Base-by-base conservation (phyloP, 352 stramenopile species). In the Pelagophyceae sp. region DNA sequence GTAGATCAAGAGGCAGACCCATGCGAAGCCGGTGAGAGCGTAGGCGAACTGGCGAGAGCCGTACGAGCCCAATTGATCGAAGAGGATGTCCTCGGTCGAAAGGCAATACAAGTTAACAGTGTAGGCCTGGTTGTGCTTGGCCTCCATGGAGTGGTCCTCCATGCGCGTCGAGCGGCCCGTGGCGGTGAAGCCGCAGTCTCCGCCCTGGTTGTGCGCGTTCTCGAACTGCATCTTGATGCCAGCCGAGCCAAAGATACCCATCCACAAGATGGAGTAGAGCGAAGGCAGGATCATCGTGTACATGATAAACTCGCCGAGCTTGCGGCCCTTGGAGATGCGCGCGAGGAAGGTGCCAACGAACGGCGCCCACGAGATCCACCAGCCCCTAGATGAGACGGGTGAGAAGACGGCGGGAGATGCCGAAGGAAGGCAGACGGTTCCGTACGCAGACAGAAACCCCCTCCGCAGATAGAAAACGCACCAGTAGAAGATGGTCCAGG, bases 401-500 rank as follows among this genome's bases (percentile, higher is more conserved):
- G n/a, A n/a, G n/a, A n/a, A n/a, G n/a, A n/a, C n/a, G n/a, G n/a
- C n/a, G n/a, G n/a, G n/a, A n/a, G n/a, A n/a, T n/a, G n/a, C n/a
- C n/a, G n/a, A n/a, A n/a, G n/a, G n/a, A n/a, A n/a, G n/a, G n/a
- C n/a, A n/a, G n/a, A n/a, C n/a, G n/a, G n/a, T n/a, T n/a, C n/a
- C n/a, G n/a, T n/a, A n/a, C n/a, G n/a, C n/a, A n/a, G n/a, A n/a
- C n/a, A n/a, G n/a, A n/a, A n/a, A n/a, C n/a, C n/a, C n/a, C n/a
- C n/a, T n/a, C n/a, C n/a, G n/a, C n/a, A n/a, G n/a, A n/a, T n/a
- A n/a, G n/a, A n/a, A n/a, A n/a, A n/a, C n/a, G n/a, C n/a, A n/a
- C 72, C 81, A 82, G 78, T 88, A 88, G 78, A 88, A 88, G 75
- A 87, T 79, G 38, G 81, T 88, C 84, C 84, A 88, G 19, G 72